Percentiles rank a stretch among this genome's conserved stretches.
Conservation (phyloP, 192 early-diverging fungal species). For the Backusella circina region DNA sequence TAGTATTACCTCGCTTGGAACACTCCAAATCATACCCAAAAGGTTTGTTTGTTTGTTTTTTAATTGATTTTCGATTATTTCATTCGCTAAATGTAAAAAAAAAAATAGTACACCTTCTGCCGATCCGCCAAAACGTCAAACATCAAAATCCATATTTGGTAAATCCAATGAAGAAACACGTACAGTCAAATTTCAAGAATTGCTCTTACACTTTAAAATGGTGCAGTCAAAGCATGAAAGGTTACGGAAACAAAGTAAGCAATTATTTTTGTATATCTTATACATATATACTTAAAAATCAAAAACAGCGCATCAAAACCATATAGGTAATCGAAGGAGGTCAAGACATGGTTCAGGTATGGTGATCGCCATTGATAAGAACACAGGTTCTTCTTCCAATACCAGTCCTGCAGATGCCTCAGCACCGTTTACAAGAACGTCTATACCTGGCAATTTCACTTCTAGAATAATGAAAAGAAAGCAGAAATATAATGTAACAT, state of each 20-base stretch:
- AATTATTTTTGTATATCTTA: neutral
- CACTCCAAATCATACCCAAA: slow-evolving; percentile 54
- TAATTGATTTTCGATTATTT: neutral
- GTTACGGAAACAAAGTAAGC: slow-evolving; percentile 41
- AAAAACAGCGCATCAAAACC: neutral
- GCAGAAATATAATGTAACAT: neutral
- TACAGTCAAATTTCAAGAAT: slow-evolving; percentile 59
- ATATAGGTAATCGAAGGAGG: neutral
- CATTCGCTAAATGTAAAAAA: neutral
- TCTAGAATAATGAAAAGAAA: neutral
- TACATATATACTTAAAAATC: neutral
- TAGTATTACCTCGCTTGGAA: slow-evolving; percentile 72
- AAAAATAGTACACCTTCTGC: neutral
- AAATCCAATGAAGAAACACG: slow-evolving; percentile 26
- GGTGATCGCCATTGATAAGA: neutral
- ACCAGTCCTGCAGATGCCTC: neutral
- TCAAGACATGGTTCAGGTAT: neutral
- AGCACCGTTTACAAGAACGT: neutral
- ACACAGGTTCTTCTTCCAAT: neutral
- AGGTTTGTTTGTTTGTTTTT: slow-evolving; percentile 28
- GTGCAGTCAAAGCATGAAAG: slow-evolving; percentile 78
- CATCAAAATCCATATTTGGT: slow-evolving; percentile 1
- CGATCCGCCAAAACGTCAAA: slow-evolving; percentile 17
- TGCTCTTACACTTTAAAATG: slow-evolving; percentile 66
- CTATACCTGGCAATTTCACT: neutral